Base-by-base conservation (phyloP, 2,329 filamentous ascomycete species). In the Monosporascus cannonballus region DNA sequence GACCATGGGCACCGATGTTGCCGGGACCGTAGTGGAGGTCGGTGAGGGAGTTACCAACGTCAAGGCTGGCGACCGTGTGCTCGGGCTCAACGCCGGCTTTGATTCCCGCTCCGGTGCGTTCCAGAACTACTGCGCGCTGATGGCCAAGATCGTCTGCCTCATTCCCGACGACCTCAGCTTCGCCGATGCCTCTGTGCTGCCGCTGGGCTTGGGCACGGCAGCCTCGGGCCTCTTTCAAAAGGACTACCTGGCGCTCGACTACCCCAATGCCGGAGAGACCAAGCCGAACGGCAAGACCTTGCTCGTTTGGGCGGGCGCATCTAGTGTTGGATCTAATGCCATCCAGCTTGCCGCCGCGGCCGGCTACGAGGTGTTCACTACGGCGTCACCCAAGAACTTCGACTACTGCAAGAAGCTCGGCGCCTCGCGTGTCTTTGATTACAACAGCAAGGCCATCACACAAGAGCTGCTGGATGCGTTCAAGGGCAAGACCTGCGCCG, bases 221-320 rank as follows among this genome's bases (percentile, higher is more conserved):
- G 58, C 60, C 4, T 56, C 52, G 6, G 62, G 54, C 7, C 55
- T 69, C 0, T 65, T 60, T 51, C 56, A 58, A 44, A 54, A 54
- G 38, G 57, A 60, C 20, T 55, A 54, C 38, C 52, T 65, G 1
- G 56, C 36, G 2, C 60, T 66, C 41, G 24, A 54, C 34, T 49
- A 47, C 24, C 54, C 53, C 8, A 15, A 2, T 3, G 17, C 27
- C 42, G 44, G 18, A 38, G 41, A 47, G 38, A 14, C 56, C 22
- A 53, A 54, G 34, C 54, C 55, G 9, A 54, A 54, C 27, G 54
- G 57, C 24, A 56, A 66, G 47, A 39, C 76, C 0, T 58, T 81
- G 5, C 62, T 81, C 6, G 18, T 80, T 71, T 53, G 60, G 70
- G 77, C 76, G 20, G 79, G 77, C 5, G 71, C 76, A 0, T 71